Base-by-base conservation (phyloP, 768 basidiomycete genomes). In the Coprinopsis marcescibilis region DNA sequence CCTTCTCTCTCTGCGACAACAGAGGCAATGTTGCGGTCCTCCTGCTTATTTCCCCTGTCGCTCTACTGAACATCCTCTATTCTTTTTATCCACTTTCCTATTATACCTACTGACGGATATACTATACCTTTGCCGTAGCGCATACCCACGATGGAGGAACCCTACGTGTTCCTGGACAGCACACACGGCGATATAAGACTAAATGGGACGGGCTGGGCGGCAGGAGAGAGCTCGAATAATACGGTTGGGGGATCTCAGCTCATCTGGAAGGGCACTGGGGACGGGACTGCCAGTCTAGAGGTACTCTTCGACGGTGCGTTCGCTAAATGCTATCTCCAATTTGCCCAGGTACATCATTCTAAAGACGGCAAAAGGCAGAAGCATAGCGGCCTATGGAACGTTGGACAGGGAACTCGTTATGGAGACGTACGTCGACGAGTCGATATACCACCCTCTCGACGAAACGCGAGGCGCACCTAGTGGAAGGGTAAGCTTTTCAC, bases 111-210 rank as follows among this genome's bases (percentile, higher is more conserved):
- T n/a, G n/a, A n/a, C n/a, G n/a, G n/a, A n/a, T n/a, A n/a, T n/a
- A n/a, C n/a, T n/a, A n/a, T n/a, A n/a, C n/a, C n/a, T n/a, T n/a
- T n/a, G n/a, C n/a, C n/a, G n/a, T n/a, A n/a, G n/a, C n/a, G n/a
- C n/a, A n/a, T n/a, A n/a, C n/a, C n/a, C n/a, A 25, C 24, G 13
- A 47, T 47, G 48, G 48, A 42, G 32, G 43, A 43, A 32, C 41
- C 41, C 10, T 26, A 25, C 21, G 27, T 49, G 1, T 24, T 49
- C 12, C 13, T 48, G 26, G 48, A 49, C 48, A 43, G 24, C 33
- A 14, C 48, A 12, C 42, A 41, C 34, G 23, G 23, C 29, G 24
- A 42, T 14, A 42, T 49, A 1, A 8, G 10, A 13, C 43, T 24
- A 32, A 26, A 33, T 10, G 48, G 48, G 20, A 17, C 10, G 4